Conservation (phyloP, 129 eudicot genomes). For the Tanacetum coccineum region DNA sequence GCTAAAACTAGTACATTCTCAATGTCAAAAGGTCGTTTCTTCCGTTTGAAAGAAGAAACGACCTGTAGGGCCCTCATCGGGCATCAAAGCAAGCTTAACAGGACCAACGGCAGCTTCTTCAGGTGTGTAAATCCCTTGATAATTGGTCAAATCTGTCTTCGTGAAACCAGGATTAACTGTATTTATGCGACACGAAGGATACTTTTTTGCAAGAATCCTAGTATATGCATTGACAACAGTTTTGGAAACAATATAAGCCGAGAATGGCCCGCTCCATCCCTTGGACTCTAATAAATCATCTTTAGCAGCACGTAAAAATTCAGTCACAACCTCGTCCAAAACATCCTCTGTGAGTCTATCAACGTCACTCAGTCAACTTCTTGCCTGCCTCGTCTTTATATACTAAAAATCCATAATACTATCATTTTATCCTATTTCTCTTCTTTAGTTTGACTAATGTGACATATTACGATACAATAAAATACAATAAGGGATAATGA, state of each 20-base stretch:
- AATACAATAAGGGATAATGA: too few relatives aligned
- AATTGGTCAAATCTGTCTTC: constrained; percentile 16
- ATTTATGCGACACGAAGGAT: constrained; percentile 11
- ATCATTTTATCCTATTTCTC: not conserved
- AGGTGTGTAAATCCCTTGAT: constrained; percentile 14
- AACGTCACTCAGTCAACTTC: constrained; percentile 11
- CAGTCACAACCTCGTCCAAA: constrained; percentile 21
- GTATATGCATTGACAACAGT: constrained; percentile 19
- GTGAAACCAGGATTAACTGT: constrained; percentile 23
- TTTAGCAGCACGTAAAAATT: constrained; percentile 22
- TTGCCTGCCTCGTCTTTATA: constrained; percentile 20
- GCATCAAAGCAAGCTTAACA: constrained; percentile 23
- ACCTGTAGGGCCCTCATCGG: constrained; percentile 13
- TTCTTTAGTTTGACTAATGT: not conserved
- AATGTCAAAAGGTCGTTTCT: constrained; percentile 14
- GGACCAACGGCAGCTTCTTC: constrained; percentile 24
- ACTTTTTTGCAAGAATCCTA: constrained; percentile 16
- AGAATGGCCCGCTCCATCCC: constrained; percentile 29
- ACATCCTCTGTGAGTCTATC: constrained; percentile 22
- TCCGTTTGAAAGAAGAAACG: constrained; percentile 22
- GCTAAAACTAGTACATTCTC: not conserved
- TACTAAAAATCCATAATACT: constrained; percentile 5
- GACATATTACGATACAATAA: not conserved
- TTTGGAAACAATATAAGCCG: constrained; percentile 23
- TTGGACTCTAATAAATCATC: constrained; percentile 18